Conservation (phyloP, 139 green algal genomes). For the Volvox africanus region DNA sequence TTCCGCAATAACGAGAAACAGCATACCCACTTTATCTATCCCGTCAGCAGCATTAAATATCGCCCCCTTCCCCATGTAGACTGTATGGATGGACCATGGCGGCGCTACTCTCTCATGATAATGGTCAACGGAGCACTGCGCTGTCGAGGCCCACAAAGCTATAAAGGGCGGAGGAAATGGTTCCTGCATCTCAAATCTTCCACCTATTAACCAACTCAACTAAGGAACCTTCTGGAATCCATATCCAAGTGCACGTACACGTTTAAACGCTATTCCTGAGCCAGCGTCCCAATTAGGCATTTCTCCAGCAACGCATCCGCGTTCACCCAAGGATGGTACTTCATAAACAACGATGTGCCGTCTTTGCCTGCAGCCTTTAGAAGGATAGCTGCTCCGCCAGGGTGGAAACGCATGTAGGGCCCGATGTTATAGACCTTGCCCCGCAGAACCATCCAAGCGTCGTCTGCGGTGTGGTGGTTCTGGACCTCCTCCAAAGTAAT, state of each 20-base stretch:
- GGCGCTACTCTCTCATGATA: too few species aligned
- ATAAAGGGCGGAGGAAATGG: too few species aligned
- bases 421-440: conserved; percentile 94
- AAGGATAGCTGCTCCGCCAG: conserved; percentile 83
- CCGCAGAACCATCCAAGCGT: conserved; percentile 92
- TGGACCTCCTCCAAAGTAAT: conserved; percentile 88
- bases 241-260: neutral
- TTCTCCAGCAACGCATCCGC: conserved; percentile 58
- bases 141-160: too few species aligned
- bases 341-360: conserved; percentile 90
- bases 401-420: conserved; percentile 88
- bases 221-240: neutral
- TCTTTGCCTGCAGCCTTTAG: conserved; percentile 86
- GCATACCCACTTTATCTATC: too few species aligned
- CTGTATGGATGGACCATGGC: too few species aligned
- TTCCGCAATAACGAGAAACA: too few species aligned
- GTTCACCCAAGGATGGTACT: conserved; percentile 81
- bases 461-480: conserved; percentile 82
- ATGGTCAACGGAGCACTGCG: too few species aligned
- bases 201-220: too few species aligned
- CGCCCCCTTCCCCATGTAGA: too few species aligned
- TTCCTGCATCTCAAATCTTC: too few species aligned
- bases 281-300: conserved; percentile 52
- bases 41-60: too few species aligned
- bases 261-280: neutral